These are phyloP conservation scores for Ceratocystis colombiana DNA, from an alignment of 2,329 filamentous ascomycete species.

Conservation along the genomic window DNA sequence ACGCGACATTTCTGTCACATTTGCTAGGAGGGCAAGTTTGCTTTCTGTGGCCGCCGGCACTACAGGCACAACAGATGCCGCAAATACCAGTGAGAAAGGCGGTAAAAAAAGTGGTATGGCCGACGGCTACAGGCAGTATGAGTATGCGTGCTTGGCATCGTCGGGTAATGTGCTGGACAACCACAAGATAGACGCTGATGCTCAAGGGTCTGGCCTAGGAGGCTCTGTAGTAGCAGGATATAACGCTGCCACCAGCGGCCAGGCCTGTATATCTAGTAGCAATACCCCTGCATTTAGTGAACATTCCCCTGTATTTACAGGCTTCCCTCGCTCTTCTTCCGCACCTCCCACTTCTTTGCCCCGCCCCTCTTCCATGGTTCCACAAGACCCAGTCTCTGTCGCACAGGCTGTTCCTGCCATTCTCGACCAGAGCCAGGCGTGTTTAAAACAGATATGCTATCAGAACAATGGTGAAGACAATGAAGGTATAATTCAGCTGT, in stretches of 20 bases:
- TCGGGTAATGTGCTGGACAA: slow-evolving; percentile 9
- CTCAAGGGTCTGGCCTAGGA: not conserved
- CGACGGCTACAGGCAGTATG: slow-evolving; percentile 4
- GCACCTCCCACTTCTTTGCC: slow-evolving; percentile 5
- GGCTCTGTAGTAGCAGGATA: no score
- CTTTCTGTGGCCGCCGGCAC: not conserved
- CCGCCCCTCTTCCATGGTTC: not conserved
- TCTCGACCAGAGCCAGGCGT: slow-evolving; percentile 6
- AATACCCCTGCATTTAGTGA: not conserved
- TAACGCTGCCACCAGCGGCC: not conserved
- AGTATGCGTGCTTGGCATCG: slow-evolving; percentile 1
- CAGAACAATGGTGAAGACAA: not conserved
- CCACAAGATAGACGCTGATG: slow-evolving; percentile 3
- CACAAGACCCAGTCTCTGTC: slow-evolving; percentile 15
- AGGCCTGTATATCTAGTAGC: not conserved
- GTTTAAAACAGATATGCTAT: slow-evolving; percentile 11
- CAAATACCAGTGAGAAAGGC: not conserved
- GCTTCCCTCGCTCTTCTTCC: not conserved
- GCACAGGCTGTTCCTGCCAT: slow-evolving; percentile 13
- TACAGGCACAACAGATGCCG: no score
- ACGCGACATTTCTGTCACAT: not conserved
- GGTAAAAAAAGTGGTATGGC: slow-evolving; percentile 5
- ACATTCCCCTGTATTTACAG: not conserved
- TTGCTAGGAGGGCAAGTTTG: not conserved
- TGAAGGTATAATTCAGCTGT: not conserved